phyloP scores from a whole-genome alignment of 129 eudicot genomes.

The Flaveria trinervia region DNA sequence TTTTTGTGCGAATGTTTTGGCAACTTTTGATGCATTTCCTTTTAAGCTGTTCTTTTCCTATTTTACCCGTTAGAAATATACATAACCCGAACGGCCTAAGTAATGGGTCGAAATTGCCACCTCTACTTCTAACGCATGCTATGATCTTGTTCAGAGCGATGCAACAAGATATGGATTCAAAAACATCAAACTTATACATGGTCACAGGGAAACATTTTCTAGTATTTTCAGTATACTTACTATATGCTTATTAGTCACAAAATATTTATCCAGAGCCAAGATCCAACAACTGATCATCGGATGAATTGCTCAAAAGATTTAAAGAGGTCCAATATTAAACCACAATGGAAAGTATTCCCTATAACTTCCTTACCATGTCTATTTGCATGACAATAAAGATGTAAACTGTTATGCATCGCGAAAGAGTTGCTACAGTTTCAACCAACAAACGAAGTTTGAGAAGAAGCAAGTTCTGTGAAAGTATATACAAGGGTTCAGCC shows the following conservation, averaged over 20 bases:
- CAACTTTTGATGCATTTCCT: not conserved
- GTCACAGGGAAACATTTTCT: conserved; percentile 3
- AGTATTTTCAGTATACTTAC: conserved; percentile 4
- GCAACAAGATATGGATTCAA: not conserved
- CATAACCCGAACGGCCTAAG: not conserved
- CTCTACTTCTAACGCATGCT: no score
- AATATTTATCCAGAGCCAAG: conserved; percentile 2
- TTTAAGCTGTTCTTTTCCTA: not conserved
- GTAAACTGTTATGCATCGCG: conserved; percentile 69
- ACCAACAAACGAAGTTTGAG: conserved; percentile 80
- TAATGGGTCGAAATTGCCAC: not conserved
- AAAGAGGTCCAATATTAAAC: conserved; percentile 12
- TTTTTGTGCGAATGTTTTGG: not conserved
- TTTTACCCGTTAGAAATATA: not conserved
- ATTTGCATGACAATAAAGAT: conserved; percentile 57
- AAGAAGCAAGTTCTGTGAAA: conserved; percentile 80
- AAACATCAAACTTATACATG: conserved; percentile 5
- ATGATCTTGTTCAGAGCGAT: no score
- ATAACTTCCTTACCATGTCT: conserved; percentile 53
- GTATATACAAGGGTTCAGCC: conserved; percentile 95
- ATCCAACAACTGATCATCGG: conserved; percentile 10
- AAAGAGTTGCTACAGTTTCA: conserved; percentile 83
- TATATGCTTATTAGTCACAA: conserved; percentile 24
- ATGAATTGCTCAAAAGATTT: conserved; percentile 13
- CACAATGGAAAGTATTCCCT: not conserved